A percentile compares a stretch with the other conserved stretches of the same genome.
phyloP scores from a whole-genome alignment of 768 basidiomycete species.

The Mrakia gelida region DNA sequence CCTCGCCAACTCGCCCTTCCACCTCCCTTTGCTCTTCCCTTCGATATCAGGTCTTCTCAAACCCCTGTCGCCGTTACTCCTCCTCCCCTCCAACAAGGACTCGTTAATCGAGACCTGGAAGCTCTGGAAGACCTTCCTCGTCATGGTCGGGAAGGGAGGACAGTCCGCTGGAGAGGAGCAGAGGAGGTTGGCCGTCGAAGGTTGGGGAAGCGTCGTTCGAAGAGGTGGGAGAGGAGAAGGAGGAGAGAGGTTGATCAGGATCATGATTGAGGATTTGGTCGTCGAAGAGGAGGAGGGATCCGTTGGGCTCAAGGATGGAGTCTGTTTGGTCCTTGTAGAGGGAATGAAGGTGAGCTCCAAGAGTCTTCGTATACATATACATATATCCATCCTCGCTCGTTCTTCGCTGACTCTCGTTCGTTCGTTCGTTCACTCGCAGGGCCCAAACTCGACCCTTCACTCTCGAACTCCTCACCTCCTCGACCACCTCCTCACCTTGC shows the following conservation, averaged over 20 bases:
- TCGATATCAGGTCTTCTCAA: conserved; percentile 42
- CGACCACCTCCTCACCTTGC: conserved; percentile 29
- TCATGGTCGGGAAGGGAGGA: conserved; percentile 36
- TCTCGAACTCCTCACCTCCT: conserved; percentile 36
- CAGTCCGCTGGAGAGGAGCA: conserved; percentile 62
- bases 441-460: conserved; percentile 46
- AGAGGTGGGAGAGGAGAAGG: conserved; percentile 59
- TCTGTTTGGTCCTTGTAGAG: conserved; percentile 65
- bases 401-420: neutral
- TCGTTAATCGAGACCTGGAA: conserved; percentile 36
- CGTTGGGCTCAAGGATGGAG: conserved; percentile 57
- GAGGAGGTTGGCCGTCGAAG: conserved; percentile 60
- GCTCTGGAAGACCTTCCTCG: conserved; percentile 39
- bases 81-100: conserved; percentile 27
- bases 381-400: no score
- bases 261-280: conserved; percentile 48
- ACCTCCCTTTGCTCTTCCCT: conserved; percentile 40
- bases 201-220: conserved; percentile 75
- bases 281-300: conserved; percentile 48
- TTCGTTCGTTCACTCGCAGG: conserved; percentile 46
- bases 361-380: conserved; percentile 27
- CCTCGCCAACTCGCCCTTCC: conserved; percentile 26
- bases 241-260: conserved; percentile 55
- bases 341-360: conserved; percentile 59
- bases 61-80: conserved; percentile 36